Evolutionary conservation across 1,284 basidiomycete genomes (phyloP).

Genomic region (Tetrapyrgos nigripes): DNA sequence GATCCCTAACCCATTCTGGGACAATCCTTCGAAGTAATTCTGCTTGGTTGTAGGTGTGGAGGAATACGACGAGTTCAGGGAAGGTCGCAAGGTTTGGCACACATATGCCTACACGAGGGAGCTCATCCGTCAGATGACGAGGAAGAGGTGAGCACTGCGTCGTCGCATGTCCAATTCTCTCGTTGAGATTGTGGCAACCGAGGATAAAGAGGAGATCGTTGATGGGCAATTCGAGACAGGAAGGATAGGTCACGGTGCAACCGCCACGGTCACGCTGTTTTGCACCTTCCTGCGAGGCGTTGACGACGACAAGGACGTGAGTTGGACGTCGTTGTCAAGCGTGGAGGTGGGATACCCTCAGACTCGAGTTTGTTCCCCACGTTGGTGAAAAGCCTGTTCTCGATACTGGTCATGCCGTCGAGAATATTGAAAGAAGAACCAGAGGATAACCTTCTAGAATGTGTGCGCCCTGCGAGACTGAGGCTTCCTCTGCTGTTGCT

Average conservation of each 20-base stretch:
- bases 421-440: conserved; percentile 24
- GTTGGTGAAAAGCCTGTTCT: conserved; percentile 14
- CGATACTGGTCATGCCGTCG: conserved; percentile 7
- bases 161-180: not conserved
- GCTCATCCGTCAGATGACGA: conserved; percentile 35
- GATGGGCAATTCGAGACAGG: conserved; percentile 38
- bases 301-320: conserved; percentile 39
- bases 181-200: conserved; percentile 40
- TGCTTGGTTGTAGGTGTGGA: too few species aligned
- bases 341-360: conserved; percentile 25
- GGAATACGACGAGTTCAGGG: conserved; percentile 31
- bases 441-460: conserved; percentile 28
- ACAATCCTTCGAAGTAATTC: too few species aligned
- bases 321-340: conserved; percentile 36
- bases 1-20: too few species aligned
- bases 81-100: conserved; percentile 43
- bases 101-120: conserved; percentile 38
- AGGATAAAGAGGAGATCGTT: conserved; percentile 45
- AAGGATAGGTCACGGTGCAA: not conserved
- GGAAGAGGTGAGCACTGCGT: conserved; percentile 27
- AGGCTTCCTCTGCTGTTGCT: too few species aligned
- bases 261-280: not conserved
- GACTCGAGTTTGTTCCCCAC: conserved; percentile 19
- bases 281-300: conserved; percentile 17
- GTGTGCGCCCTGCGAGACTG: conserved; percentile 10